Conservation (phyloP, 2,329 filamentous ascomycete genomes). For the Colletotrichum higginsianum region DNA sequence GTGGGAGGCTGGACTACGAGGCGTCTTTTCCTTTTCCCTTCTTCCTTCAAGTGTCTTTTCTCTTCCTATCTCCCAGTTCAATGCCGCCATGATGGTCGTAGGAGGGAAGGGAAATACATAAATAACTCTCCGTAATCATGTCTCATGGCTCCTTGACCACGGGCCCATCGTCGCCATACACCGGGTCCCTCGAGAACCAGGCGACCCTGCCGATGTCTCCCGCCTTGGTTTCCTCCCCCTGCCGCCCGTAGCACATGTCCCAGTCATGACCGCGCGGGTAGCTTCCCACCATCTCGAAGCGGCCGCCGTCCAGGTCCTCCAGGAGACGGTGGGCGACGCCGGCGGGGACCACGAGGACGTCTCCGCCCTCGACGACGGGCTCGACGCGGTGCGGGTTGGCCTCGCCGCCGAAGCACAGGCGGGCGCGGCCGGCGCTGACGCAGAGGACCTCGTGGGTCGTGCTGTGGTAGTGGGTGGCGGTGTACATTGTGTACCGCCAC, state of each 20-base stretch:
- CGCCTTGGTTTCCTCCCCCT: constrained; percentile 68
- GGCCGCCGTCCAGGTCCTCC: constrained; percentile 63
- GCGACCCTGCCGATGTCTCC: constrained; percentile 25
- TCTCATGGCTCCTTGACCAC: constrained; percentile 13
- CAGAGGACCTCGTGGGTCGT: constrained; percentile 78
- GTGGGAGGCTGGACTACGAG: constrained; percentile 3
- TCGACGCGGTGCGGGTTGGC: constrained; percentile 71
- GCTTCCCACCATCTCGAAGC: constrained; percentile 77
- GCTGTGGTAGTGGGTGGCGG: constrained; percentile 76
- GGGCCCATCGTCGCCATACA: constrained; percentile 43
- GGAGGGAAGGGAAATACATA: too few relatives aligned
- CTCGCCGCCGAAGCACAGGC: constrained; percentile 77
- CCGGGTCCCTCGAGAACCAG: constrained; percentile 44
- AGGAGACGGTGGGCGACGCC: constrained; percentile 76
- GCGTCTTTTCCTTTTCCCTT: too few relatives aligned
- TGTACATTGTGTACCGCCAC: constrained; percentile 80
- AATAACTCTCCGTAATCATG: too few relatives aligned
- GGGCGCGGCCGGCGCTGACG: constrained; percentile 70
- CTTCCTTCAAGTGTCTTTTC: too few relatives aligned
- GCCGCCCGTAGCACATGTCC: constrained; percentile 81
- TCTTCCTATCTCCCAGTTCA: too few relatives aligned
- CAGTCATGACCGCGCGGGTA: constrained; percentile 73
- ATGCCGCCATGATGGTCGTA: too few relatives aligned
- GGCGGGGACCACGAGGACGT: constrained; percentile 76
- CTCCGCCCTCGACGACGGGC: constrained; percentile 68